These are phyloP conservation scores for Syncephalastrum sp. DNA, from an alignment of 371 early-diverging fungal genomes.

Conservation along the genomic window DNA sequence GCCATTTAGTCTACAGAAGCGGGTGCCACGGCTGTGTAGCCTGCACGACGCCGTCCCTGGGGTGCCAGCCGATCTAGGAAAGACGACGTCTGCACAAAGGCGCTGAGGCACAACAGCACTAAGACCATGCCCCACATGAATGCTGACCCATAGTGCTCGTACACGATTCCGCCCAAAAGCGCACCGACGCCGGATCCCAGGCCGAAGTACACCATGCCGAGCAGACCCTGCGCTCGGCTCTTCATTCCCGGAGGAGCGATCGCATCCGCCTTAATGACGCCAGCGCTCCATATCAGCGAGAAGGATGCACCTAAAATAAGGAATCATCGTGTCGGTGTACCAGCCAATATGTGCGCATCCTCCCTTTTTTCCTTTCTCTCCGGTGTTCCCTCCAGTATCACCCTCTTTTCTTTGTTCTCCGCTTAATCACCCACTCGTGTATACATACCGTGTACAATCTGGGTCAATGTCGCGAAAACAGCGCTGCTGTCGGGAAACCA, in stretches of 20 bases:
- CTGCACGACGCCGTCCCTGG: not conserved
- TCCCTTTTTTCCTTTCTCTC: too few species aligned
- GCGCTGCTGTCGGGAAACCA: slow-evolving; percentile 14
- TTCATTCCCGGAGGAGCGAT: slow-evolving; percentile 25
- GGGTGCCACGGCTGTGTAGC: slow-evolving; percentile 3
- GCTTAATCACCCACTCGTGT: too few species aligned
- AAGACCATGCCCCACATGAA: slow-evolving; percentile 26
- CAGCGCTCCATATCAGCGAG: slow-evolving; percentile 37
- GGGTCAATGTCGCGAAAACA: slow-evolving; percentile 25
- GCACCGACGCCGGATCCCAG: slow-evolving; percentile 34
- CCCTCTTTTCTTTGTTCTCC: too few species aligned
- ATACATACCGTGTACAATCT: slow-evolving; percentile 29
- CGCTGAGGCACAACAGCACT: slow-evolving; percentile 13
- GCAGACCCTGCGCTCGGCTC: slow-evolving; percentile 31
- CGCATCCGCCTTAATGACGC: slow-evolving; percentile 32
- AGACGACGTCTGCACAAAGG: slow-evolving; percentile 14
- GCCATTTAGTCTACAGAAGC: not conserved
- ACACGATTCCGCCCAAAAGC: slow-evolving; percentile 23
- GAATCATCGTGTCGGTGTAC: not conserved
- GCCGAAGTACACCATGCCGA: slow-evolving; percentile 35
- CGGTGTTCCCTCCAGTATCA: too few species aligned
- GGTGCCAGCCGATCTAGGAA: too few species aligned
- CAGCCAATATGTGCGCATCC: not conserved
- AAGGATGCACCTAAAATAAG: slow-evolving; percentile 15
- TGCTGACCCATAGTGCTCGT: slow-evolving; percentile 24